Evolutionary conservation across 768 basidiomycete genomes (phyloP), one percentile per base, ranked within the genome.

Genomic region (Podaxis carcinomalis): DNA sequence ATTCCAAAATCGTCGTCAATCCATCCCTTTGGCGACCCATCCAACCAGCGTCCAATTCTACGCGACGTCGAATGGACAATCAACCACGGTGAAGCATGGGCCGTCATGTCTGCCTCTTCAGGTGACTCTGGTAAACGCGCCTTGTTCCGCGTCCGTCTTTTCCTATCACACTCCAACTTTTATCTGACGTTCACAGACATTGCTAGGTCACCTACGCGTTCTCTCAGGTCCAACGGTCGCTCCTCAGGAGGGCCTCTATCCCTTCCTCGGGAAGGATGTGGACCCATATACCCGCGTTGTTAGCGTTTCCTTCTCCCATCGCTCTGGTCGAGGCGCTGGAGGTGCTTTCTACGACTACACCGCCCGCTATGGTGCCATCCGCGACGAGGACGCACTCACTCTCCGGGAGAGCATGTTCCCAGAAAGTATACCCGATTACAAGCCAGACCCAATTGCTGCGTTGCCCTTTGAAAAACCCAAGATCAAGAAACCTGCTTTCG

Each of bases 271-370:
- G 4, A 52, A 67, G 21, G 57, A 71, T 19, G 66, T 68, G 14
- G 82, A 90, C 64, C 78, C 87, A 0, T 81, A 80, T 62, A 68
- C 77, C 6, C 72, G 72, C 35, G 68, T 91, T 36, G 75, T 79
- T 14, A 70, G 85, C 36, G 88, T 92, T 7, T 86, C 88, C 0
- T 92, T 91, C 63, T 80, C 86, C 0, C 85, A 89, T 62, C 80
- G 86, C 16, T 76, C 80, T 49, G 59, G 65, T 1, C 77, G 80
- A 19, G 77, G 77, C 1, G 74, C 79, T 0, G 84, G 84, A 0
- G 87, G 88, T 6, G 90, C 83, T 10, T 98, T 98, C 75, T 90
- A 90, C 62, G 95, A 98, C 74, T 97, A 90, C 68, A 90, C 93
- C 0, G 93, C 95, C 2, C 85, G 95, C 2, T 98, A 98, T 69